Evolutionary conservation across 345 rosid genomes (phyloP), one percentile per base, ranked within the genome.

Genomic region (Syzygium jambos): DNA sequence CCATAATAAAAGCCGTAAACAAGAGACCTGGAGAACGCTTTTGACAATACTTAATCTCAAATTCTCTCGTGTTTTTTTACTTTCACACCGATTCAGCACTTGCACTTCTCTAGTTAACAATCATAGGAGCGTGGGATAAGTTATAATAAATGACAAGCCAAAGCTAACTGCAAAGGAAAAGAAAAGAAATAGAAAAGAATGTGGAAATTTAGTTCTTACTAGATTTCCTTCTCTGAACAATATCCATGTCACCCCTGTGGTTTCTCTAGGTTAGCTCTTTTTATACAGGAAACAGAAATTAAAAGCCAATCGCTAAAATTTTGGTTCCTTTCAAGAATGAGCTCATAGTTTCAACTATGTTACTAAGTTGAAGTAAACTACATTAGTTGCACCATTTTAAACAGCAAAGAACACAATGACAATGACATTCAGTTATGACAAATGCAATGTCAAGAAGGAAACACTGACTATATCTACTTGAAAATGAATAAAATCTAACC

Each of bases 401-500:
- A 73, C 6, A 34, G 80, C 46, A 73, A 23, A 34, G 46, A 38
- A 73, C 80, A 73, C 46, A 73, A 73, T 19, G 80, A 73, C 49
- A 52, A 52, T 53, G 49, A 52, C 43, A 84, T 84, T 52, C 54
- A 21, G n/a, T 84, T 84, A 56, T 52, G 46, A 52, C 52, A 61
- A 27, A 77, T 17, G 46, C 25, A 73, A 34, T 73, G 46, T 11
- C 46, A 19, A 73, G 80, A 73, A 73, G 25, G 80, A 73, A 68
- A 73, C 80, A 73, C 46, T 73, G 13, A 34, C 80, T 19, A 38
- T 73, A 73, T 85, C 73, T 53, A 87, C 49, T 51, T 68, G 49
- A 46, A 65, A 78, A 87, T 80, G 34, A 52, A 84, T 51, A 77
- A 80, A 77, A 83, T 87, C 94, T 77, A 51, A 97, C 99, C 94